Conservation (phyloP, 1,284 basidiomycete species). For the Xerocomus cyaneibrunnescens region DNA sequence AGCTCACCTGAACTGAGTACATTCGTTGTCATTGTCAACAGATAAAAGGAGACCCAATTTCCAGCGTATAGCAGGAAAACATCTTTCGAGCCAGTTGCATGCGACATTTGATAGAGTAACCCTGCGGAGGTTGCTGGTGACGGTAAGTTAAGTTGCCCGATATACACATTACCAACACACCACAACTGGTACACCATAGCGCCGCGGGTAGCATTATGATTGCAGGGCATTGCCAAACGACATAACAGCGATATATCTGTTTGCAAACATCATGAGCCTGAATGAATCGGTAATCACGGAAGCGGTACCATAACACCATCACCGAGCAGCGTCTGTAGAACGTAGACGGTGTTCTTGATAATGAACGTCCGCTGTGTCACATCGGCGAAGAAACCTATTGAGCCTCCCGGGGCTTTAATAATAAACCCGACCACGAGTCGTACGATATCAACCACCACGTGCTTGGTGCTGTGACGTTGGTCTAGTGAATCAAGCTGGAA, state of each 20-base stretch:
- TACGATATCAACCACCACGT: conserved; percentile 21
- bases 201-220: conserved; percentile 14
- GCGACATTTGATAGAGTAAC: conserved; percentile 9
- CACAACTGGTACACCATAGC: conserved; percentile 21
- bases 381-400: conserved; percentile 24
- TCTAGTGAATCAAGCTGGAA: neutral
- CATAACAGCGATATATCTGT: conserved; percentile 28
- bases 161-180: conserved; percentile 5
- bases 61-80: conserved; percentile 24
- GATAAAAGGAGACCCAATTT: conserved; percentile 27
- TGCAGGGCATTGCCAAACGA: conserved; percentile 18
- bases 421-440: conserved; percentile 26
- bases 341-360: conserved; percentile 23
- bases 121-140: conserved; percentile 13
- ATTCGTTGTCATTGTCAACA: conserved; percentile 24
- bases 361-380: conserved; percentile 21
- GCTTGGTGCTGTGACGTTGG: conserved; percentile 16
- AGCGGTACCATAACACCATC: conserved; percentile 23
- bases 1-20: conserved; percentile 19
- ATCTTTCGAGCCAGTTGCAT: conserved; percentile 9
- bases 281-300: neutral
- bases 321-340: conserved; percentile 28
- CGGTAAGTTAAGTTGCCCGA: neutral
- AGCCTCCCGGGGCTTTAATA: conserved; percentile 13
- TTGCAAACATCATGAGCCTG: neutral